These are phyloP conservation scores for Odonthalia washingtoniensis DNA, from an alignment of 31 red algal species.

Conservation along the genomic window DNA sequence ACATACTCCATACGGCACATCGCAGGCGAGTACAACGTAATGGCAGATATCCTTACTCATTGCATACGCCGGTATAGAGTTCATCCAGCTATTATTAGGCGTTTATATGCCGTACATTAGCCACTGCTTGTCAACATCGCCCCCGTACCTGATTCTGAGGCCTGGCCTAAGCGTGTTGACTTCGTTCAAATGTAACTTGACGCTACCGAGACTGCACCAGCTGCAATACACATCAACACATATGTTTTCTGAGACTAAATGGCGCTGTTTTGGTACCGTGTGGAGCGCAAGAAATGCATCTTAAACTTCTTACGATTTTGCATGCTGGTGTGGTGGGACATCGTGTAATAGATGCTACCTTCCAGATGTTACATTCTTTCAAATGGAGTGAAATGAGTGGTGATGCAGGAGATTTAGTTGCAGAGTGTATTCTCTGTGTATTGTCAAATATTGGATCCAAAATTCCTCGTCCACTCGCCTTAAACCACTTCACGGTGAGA, in stretches of 20 bases:
- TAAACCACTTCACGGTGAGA: slow-evolving; percentile 15
- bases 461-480: slow-evolving; percentile 43
- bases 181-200: not conserved
- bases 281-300: not conserved
- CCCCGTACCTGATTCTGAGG: not conserved
- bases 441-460: slow-evolving; percentile 29
- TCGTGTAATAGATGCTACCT: not conserved
- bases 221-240: not conserved
- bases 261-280: slow-evolving; percentile 9
- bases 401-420: not conserved
- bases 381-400: not conserved
- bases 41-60: slow-evolving; percentile 33
- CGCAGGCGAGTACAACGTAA: slow-evolving; percentile 27
- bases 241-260: not conserved
- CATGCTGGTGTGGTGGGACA: slow-evolving; percentile 36
- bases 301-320: slow-evolving; percentile 4
- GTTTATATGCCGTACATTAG: not conserved
- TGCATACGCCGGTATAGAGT: slow-evolving; percentile 21
- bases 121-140: not conserved
- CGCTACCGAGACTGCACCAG: not conserved
- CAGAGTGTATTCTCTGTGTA: slow-evolving; percentile 23
- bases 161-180: not conserved
- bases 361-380: not conserved
- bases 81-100: not conserved
- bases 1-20: slow-evolving; percentile 27